A percentile compares a stretch with the other conserved stretches of the same genome.
These are phyloP conservation scores for Mycosphaerella arachidis DNA, from an alignment of 2,329 filamentous ascomycete genomes.

Conservation along the genomic window DNA sequence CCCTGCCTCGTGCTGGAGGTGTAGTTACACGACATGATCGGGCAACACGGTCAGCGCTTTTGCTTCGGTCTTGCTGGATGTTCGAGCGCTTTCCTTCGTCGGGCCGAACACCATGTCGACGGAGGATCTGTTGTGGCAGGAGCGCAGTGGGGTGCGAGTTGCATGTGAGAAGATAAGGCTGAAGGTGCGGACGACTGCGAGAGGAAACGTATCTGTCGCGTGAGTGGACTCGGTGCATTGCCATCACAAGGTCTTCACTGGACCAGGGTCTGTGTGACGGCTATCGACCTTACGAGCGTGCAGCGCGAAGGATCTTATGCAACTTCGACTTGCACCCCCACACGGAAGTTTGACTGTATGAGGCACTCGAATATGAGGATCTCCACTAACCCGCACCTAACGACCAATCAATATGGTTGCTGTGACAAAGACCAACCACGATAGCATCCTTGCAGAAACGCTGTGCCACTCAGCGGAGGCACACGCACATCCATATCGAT, in stretches of 20 bases:
- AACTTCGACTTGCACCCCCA: background rate
- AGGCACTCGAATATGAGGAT: background rate
- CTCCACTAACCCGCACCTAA: background rate
- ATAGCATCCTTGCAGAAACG: background rate
- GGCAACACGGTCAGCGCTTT: background rate
- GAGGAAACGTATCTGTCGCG: no score
- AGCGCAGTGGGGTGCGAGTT: background rate
- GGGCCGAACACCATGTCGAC: background rate
- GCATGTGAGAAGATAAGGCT: background rate
- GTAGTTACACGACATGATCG: background rate
- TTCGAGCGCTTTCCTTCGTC: background rate
- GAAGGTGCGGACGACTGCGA: no score
- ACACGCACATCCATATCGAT: background rate
- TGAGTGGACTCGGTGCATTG: background rate
- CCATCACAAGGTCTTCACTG: background rate
- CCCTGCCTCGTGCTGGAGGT: background rate
- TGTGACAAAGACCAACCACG: background rate
- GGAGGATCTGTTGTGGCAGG: background rate
- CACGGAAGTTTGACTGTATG: background rate
- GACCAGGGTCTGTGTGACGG: no score
- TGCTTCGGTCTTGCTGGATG: background rate
- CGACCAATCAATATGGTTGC: background rate
- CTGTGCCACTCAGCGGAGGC: background rate
- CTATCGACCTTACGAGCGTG: background rate
- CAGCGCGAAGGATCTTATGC: background rate